A percentile compares a stretch with the other conserved stretches of the same genome.
These are phyloP conservation scores for Cryptosporidium ryanae DNA, from an alignment of 169 alveolate species.

Conservation along the genomic window DNA sequence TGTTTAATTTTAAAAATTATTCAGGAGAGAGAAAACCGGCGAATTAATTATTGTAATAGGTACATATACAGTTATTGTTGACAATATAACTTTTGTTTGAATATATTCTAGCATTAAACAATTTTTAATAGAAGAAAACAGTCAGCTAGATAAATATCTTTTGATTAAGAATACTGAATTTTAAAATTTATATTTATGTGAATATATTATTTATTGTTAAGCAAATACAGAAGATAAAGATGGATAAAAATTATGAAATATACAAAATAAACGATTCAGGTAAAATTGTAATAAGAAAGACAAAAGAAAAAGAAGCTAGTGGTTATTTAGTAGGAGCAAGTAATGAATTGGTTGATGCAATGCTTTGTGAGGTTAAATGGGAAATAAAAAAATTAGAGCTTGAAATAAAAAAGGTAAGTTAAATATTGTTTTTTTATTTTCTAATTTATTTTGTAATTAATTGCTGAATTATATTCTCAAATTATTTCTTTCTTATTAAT, in stretches of 20 bases:
- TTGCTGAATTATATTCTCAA: background rate
- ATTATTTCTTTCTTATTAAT: background rate
- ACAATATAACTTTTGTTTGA: no score
- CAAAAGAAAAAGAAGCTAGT: constrained; percentile 18
- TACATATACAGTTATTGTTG: no score
- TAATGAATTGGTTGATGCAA: constrained; percentile 40
- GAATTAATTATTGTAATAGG: no score
- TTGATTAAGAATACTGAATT: no score
- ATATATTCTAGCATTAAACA: no score
- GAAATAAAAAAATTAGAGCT: constrained; percentile 43
- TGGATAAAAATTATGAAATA: constrained; percentile 42
- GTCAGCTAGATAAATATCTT: no score
- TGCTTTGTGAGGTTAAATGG: constrained; percentile 54
- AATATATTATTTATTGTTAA: background rate
- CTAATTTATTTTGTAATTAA: no score
- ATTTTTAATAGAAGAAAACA: no score
- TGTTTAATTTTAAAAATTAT: no score
- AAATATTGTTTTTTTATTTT: background rate
- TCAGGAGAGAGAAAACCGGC: no score
- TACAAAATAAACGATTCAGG: constrained; percentile 29
- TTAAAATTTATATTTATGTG: no score
- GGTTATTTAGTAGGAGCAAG: constrained; percentile 47
- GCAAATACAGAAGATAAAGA: background rate
- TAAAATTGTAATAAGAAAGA: constrained; percentile 4
- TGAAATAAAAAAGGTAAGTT: constrained; percentile 60